A percentile compares a stretch with the other conserved stretches of the same genome.
phyloP scores from a whole-genome alignment of 805 yeast species.

The Wickerhamomyces chaumierensis region DNA sequence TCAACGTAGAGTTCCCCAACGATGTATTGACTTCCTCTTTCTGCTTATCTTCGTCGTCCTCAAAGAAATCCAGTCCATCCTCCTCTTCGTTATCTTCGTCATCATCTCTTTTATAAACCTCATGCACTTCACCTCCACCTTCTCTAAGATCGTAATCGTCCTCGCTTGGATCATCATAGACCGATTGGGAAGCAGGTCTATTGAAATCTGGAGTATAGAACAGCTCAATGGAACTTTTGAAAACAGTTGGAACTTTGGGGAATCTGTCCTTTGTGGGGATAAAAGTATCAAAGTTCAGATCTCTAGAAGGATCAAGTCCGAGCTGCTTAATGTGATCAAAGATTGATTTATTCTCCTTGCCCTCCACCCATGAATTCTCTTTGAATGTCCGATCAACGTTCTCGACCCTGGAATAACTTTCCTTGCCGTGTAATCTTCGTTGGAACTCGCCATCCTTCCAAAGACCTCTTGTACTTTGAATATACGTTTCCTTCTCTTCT shows the following conservation, averaged over 20 bases:
- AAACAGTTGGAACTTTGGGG: conserved; percentile 20
- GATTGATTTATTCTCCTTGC: conserved; percentile 23
- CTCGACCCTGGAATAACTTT: conserved; percentile 16
- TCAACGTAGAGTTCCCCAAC: no score
- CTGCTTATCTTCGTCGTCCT: not conserved
- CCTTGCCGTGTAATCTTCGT: conserved; percentile 29
- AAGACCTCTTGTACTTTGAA: conserved; percentile 41
- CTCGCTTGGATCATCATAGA: conserved; percentile 4
- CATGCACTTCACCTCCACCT: not conserved
- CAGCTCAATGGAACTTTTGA: conserved; percentile 20
- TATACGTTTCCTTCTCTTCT: conserved; percentile 15
- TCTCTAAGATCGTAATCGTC: conserved; percentile 3
- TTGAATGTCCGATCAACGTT: conserved; percentile 15
- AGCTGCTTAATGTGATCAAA: conserved; percentile 20
- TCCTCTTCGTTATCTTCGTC: not conserved
- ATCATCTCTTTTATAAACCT: not conserved
- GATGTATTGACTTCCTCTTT: no score
- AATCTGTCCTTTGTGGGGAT: conserved; percentile 15
- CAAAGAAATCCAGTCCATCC: not conserved
- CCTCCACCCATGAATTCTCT: conserved; percentile 29
- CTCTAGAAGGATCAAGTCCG: conserved; percentile 1
- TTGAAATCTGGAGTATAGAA: conserved; percentile 18
- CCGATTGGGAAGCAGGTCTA: conserved; percentile 4
- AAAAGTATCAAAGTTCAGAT: conserved; percentile 11
- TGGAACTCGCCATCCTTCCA: conserved; percentile 48